Evolutionary conservation across 495 filamentous ascomycete species (phyloP), one percentile per base, ranked within the genome.

Genomic region (Neurospora intermedia): DNA sequence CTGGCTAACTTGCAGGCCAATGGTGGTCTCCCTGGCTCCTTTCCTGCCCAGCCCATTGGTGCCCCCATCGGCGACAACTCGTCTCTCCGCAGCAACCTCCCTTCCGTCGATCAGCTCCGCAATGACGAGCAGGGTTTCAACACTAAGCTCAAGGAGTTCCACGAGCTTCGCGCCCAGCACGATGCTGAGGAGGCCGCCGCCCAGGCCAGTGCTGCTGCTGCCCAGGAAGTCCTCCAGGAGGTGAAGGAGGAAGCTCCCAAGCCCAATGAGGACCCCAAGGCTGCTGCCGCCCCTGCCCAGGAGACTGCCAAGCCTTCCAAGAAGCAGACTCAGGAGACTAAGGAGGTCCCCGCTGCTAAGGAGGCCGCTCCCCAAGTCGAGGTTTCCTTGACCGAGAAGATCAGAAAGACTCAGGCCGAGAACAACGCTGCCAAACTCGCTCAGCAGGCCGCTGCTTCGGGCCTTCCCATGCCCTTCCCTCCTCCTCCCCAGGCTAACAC

Each of bases 301-400:
- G 45, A 46, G 35, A 39, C 48, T 59, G 48, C 41, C 6, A 45
- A 27, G 27, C 15, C 35, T 42, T 39, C 54, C 35, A 74, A 75
- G 69, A 71, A 66, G 27, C 46, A 43, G 13, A 35, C 62, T 18
- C 66, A 69, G 11, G 20, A 70, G 18, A 16, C 70, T 1, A 16
- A 40, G 15, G 74, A 70, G 45, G 40, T 73, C 1, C 43, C 71
- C 48, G 70, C 41, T 27, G 11, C 75, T 8, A 77, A 76, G 71
- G 77, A 71, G 45, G 10, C 43, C 6, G 23, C 40, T 39, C 38
- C 45, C 9, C 70, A 70, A 69, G 6, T 43, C n/a, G 76, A 77
- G 35, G 85, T 94, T 1, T 93, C 93, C 42, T 85, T 96, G 13
- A 92, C 91, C n/a, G 92, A 97, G 81, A 93, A 95, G 81, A 93